phyloP scores from a whole-genome alignment of 208 protist species.

The Trypanosoma lewisi region DNA sequence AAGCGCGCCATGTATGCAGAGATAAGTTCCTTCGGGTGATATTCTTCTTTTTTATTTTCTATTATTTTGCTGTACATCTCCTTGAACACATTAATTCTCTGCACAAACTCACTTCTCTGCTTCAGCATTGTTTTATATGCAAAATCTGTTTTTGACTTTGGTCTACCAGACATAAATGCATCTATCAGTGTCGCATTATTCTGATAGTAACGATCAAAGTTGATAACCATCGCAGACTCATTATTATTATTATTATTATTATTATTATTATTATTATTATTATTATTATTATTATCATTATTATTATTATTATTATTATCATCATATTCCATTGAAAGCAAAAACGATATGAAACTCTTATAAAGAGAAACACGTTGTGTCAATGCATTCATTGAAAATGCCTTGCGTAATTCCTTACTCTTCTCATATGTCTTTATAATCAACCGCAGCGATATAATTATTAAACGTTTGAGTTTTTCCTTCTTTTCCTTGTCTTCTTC shows the following conservation, averaged over 20 bases:
- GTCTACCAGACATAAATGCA: conserved; percentile 64
- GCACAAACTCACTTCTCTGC: conserved; percentile 73
- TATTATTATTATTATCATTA: too few species aligned
- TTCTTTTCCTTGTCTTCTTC: too few species aligned
- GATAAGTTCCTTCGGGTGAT: conserved; percentile 34
- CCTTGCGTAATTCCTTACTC: conserved; percentile 70
- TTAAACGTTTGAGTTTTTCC: conserved; percentile 42
- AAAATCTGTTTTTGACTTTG: conserved; percentile 64
- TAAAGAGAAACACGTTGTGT: conserved; percentile 77
- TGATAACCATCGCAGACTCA: conserved; percentile 27
- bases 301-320: too few species aligned
- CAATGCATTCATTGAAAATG: conserved; percentile 61
- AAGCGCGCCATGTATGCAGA: conserved; percentile 36
- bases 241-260: too few species aligned
- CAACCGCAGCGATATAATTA: conserved; percentile 60
- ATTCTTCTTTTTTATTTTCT: conserved; percentile 35
- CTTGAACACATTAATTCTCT: conserved; percentile 77
- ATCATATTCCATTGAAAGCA: too few species aligned
- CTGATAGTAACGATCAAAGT: conserved; percentile 61
- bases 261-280: too few species aligned
- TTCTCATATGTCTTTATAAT: conserved; percentile 56
- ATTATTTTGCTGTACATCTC: conserved; percentile 37
- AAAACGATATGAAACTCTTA: conserved; percentile 49
- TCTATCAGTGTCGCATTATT: conserved; percentile 53
- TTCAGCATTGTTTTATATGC: conserved; percentile 66